Base-by-base conservation (phyloP, 2,329 filamentous ascomycete species). In the Mariannaea elegans region DNA sequence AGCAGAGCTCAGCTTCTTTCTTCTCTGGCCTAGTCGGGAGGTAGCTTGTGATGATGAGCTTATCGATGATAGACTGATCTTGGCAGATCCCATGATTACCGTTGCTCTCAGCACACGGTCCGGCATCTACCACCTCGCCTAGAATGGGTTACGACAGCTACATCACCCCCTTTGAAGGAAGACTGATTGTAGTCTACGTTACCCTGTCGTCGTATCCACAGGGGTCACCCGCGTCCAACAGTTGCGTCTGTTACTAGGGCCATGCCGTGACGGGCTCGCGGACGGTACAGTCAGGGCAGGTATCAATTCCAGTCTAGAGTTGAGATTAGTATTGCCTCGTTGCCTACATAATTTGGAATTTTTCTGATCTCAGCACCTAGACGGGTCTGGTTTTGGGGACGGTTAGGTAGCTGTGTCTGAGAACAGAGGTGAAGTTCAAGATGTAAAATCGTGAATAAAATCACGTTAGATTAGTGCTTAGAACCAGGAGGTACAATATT, bases 31-130 rank as follows among this genome's bases (percentile, higher is more conserved):
- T 71, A 2, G 81, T 85, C 0, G 83, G 82, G 3, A 81, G 63
- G 60, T 84, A 83, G 7, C 65, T 68, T 0, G 81, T 76, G 1
- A 78, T 77, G 2, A 84, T 70, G 65, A 85, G 79, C 63, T 81
- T 81, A 73, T 84, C 76, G 27, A 85, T 80, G 0, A 86, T 69
- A 0, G 71, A 73, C 63, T 85, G 82, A 63, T 85, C 73, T 62
- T 82, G 77, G 65, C 82, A 85, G 61, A 85, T 79, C 9, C 82
- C 82, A 62, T 85, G 83, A 63, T 85, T 82, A 0, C 83, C 83
- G 63, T 85, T 85, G 71, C 84, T 72, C 65, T 86, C 83, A 16
- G 85, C 77, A 51, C 83, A 85, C 83, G 83, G 85, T 67, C 83
- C 73, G 0, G 85, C 82, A 21, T 82, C 79, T 21, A 84, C 70